Evolutionary conservation across 495 filamentous ascomycete species (phyloP), one percentile per base, ranked within the genome.

Genomic region (Thozetella sp.): DNA sequence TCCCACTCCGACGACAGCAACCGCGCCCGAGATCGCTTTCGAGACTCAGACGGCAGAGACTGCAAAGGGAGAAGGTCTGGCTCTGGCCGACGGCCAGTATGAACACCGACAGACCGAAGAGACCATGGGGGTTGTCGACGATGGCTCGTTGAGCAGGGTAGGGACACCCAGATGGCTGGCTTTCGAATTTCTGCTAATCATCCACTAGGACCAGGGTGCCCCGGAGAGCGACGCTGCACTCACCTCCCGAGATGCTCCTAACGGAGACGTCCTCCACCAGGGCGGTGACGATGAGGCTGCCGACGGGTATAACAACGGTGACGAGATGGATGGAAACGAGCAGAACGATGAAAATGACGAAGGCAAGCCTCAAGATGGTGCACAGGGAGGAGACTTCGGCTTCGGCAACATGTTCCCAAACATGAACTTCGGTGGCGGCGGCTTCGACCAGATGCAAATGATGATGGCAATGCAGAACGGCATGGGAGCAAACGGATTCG

Each of bases 371-470:
- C 73, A 71, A 55, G 67, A 63, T 54, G 59, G 69, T 26, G 70
- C 67, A 50, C 63, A 67, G 53, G 64, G 67, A 50, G 68, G 72
- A 54, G 77, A 65, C 26, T 72, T 75, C 63, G 79, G 77, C 30
- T 79, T 83, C 56, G 80, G 83, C 59, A 64, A 71, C 22, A 78
- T 72, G 70, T 90, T 90, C 62, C 75, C 83, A 2, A 81, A 76
- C 55, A 90, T 91, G 87, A 83, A 80, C 58, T 90, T 89, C 75
- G 82, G 77, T 64, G 85, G 79, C 56, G 84, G 77, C 64, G 83
- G 87, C 63, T 87, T 93, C 67, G 91, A 85, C 69, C 86, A 90
- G 62, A 96, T 86, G 83, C 83, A 83, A 56, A 83, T 83, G 82
- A 82, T 86, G 82, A 83, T 86, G 82, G 78, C 84, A 62, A 92